A percentile compares a stretch with the other conserved stretches of the same genome.
phyloP scores from a whole-genome alignment of 768 basidiomycete species.

The Boletus coccyginus region DNA sequence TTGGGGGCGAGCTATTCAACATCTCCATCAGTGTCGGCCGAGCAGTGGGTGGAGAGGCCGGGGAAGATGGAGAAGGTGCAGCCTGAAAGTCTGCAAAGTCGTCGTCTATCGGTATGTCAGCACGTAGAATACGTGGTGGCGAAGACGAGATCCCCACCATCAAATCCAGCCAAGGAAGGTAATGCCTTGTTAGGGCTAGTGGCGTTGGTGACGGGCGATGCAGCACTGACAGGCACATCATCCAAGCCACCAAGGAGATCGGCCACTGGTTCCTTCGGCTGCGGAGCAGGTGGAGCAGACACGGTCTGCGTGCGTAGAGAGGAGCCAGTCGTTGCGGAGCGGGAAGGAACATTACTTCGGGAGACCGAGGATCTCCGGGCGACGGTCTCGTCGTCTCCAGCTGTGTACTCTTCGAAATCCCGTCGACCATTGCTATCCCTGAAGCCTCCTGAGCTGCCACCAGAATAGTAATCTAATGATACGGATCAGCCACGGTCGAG shows the following conservation, averaged over 20 bases:
- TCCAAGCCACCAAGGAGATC: conserved; percentile 78
- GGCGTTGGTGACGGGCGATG: conserved; percentile 11
- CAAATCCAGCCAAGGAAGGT: conserved; percentile 27
- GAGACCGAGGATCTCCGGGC: conserved; percentile 38
- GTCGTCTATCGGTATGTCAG: conserved; percentile 50
- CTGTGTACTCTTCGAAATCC: conserved; percentile 92
- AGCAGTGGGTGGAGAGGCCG: conserved; percentile 34
- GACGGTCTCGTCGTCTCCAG: conserved; percentile 82
- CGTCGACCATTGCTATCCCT: conserved; percentile 53
- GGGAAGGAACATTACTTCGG: conserved; percentile 28
- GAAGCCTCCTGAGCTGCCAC: conserved; percentile 54
- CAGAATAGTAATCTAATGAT: conserved; percentile 36
- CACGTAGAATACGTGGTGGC: not conserved
- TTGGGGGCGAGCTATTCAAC: conserved; percentile 36
- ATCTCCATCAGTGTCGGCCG: conserved; percentile 48
- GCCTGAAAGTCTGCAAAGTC: conserved; percentile 87
- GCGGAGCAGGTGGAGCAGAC: conserved; percentile 30
- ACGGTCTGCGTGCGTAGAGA: conserved; percentile 35
- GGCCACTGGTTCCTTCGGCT: conserved; percentile 50
- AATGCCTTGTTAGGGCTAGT: conserved; percentile 30
- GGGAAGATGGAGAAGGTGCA: conserved; percentile 48
- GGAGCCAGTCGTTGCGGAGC: conserved; percentile 36
- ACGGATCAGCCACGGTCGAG: conserved; percentile 2
- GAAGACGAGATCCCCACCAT: conserved; percentile 19
- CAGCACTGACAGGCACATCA: conserved; percentile 46